Evolutionary conservation across 2,329 filamentous ascomycete species (phyloP).

Genomic region (Exophiala sideris): DNA sequence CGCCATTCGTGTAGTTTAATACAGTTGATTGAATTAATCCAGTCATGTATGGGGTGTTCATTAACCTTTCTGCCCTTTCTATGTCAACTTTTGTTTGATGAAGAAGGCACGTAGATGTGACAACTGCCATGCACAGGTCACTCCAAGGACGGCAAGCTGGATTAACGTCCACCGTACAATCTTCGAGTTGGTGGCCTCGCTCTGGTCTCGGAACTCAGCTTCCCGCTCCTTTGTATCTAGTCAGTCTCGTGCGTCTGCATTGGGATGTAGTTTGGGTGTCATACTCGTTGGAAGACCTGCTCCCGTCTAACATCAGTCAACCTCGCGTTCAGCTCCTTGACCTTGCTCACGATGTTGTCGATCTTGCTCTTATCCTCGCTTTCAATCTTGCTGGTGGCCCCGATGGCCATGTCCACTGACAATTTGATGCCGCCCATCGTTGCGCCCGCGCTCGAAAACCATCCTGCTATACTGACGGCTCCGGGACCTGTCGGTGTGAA

Average conservation of each 20-base stretch:
- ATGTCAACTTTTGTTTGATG: constrained; percentile 99
- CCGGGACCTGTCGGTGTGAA: constrained; percentile 79
- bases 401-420: constrained; percentile 85
- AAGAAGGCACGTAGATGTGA: constrained; percentile 96
- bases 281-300: constrained; percentile 91
- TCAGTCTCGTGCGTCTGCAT: constrained; percentile 1
- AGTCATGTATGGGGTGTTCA: background rate
- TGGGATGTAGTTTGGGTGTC: constrained; percentile 23
- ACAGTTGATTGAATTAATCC: background rate
- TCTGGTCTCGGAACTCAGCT: constrained; percentile 96
- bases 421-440: constrained; percentile 74
- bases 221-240: constrained; percentile 72
- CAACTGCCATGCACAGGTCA: constrained; percentile 94
- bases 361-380: constrained; percentile 92
- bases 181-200: constrained; percentile 84
- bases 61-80: constrained; percentile 31
- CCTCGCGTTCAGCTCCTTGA: constrained; percentile 83
- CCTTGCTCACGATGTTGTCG: constrained; percentile 79
- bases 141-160: constrained; percentile 77
- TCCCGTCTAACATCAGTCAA: constrained; percentile 86
- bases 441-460: constrained; percentile 69
- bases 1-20: background rate
- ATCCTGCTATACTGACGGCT: constrained; percentile 62
- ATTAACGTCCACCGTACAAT: constrained; percentile 93
- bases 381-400: constrained; percentile 90